Evolutionary conservation across 768 basidiomycete species (phyloP).

Genomic region (Vararia minispora): DNA sequence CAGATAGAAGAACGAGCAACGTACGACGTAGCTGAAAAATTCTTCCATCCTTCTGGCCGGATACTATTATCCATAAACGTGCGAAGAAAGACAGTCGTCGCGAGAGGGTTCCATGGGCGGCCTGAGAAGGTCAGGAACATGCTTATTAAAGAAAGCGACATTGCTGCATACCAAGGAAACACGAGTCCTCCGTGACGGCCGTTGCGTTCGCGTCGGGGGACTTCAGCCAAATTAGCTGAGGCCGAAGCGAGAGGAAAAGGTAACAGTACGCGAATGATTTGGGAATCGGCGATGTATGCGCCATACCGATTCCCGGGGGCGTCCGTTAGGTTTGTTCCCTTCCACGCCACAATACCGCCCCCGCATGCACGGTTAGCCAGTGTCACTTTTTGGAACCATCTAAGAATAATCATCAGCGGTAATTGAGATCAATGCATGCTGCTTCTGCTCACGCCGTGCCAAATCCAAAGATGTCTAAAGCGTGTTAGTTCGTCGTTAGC

Average conservation of each 20-base stretch:
- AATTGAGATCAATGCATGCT: neutral
- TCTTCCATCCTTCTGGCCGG: conserved; percentile 36
- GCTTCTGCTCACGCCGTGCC: conserved; percentile 37
- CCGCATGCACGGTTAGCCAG: conserved; percentile 56
- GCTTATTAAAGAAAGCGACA: neutral
- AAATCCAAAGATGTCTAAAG: conserved; percentile 45
- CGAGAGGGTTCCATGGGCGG: conserved; percentile 54
- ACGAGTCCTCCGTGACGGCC: conserved; percentile 29
- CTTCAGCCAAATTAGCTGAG: conserved; percentile 19
- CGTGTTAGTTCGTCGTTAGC: neutral
- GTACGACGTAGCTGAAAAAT: conserved; percentile 24
- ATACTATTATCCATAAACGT: conserved; percentile 52
- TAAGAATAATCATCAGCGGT: conserved; percentile 16
- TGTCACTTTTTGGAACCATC: conserved; percentile 49
- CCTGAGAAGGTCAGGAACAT: conserved; percentile 9
- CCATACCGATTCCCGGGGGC: conserved; percentile 41
- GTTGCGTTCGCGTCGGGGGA: conserved; percentile 49
- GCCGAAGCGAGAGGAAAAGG: neutral
- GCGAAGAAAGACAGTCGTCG: conserved; percentile 39
- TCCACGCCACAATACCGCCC: conserved; percentile 57
- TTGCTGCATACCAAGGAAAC: conserved; percentile 35
- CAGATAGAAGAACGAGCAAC: neutral
- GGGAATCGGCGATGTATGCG: conserved; percentile 43
- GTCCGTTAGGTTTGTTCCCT: conserved; percentile 42
- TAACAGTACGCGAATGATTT: conserved; percentile 38